Base-by-base conservation (phyloP, 2,329 filamentous ascomycete genomes). In the Trichoderma cornu-damae region DNA sequence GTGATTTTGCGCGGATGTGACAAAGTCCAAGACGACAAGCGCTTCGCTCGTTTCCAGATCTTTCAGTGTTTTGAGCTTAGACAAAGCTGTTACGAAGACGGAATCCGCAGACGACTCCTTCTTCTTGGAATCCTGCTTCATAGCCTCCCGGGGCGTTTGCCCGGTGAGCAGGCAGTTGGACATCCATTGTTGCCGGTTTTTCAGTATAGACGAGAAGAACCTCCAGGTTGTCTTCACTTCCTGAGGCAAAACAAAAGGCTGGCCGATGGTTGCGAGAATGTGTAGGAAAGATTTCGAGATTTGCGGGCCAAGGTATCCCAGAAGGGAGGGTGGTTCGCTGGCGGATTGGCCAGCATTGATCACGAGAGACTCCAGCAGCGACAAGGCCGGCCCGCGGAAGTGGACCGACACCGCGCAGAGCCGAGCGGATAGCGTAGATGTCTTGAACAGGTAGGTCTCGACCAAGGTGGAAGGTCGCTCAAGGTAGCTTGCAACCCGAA, bases 171-270 rank as follows among this genome's bases (percentile, higher is more conserved):
- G 79, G 67, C 92, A 96, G 61, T 96, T 90, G 0, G 93, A 90
- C 76, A 99, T 89, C 89, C 93, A 97, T 68, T 96, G 92, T 69
- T 99, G 94, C 61, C 90, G 86, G 68, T 90, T 92, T 63, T 88
- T 88, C 60, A 99, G 83, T 46, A 97, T 87, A 3, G 87, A 86
- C 2, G 92, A 89, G 53, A 97, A 84, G 66, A 99, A 86, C 57
- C 83, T 84, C 94, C 93, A 99, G 18, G 90, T 87, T 6, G 79
- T 78, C 40, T 83, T 81, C 38, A 88, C 83, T 54, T 90, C 82
- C 5, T 77, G 70, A 2, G 80, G 73, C 63, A 90, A 79, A 52
- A 82, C 78, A 58, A 94, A 81, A 3, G 92, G 90, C 63, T 84
- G 85, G 63, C 93, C 90, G 24, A 96, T 78, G 59, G 84, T 82